Conservation (phyloP, 176 grass and related monocot species). For the Typha latifolia region DNA sequence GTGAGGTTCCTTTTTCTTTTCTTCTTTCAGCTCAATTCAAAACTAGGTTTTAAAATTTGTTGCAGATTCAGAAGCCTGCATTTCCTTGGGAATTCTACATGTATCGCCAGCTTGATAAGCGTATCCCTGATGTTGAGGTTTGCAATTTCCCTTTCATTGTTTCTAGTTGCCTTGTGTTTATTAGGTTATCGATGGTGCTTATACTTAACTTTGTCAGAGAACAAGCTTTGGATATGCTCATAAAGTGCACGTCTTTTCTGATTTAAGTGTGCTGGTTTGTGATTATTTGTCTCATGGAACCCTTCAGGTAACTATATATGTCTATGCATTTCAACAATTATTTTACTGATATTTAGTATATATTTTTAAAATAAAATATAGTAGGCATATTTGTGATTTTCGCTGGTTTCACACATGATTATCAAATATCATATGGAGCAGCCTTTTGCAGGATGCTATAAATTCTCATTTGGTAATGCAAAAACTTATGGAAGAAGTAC, state of each 20-base stretch:
- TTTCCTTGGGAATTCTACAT: conserved; percentile 97
- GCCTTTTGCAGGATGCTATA: conserved; percentile 69
- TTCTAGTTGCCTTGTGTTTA: not conserved
- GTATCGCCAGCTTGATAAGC: conserved; percentile 83
- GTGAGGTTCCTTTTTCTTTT: not conserved
- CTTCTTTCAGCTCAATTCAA: not conserved
- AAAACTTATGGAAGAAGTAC: conserved; percentile 64
- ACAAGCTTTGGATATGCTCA: conserved; percentile 58
- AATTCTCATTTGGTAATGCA: conserved; percentile 50
- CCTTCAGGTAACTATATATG: conserved; percentile 62
- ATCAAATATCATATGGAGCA: too few species aligned
- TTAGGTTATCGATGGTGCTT: conserved; percentile 2
- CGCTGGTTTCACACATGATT: too few species aligned
- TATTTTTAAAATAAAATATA: not conserved
- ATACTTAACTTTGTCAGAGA: conserved; percentile 42
- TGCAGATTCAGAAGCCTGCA: conserved; percentile 75
- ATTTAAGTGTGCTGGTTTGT: conserved; percentile 67
- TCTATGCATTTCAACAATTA: not conserved
- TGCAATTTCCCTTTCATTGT: conserved; percentile 14
- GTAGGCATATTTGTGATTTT: not conserved
- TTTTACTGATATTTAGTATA: not conserved
- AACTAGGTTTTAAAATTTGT: conserved; percentile 3
- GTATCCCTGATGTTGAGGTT: conserved; percentile 63
- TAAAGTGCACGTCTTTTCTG: conserved; percentile 67
- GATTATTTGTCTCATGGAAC: conserved; percentile 77